A percentile compares a stretch with the other conserved stretches of the same genome.
Evolutionary conservation across 129 eudicot species (phyloP).

Genomic region (Arctium minus): DNA sequence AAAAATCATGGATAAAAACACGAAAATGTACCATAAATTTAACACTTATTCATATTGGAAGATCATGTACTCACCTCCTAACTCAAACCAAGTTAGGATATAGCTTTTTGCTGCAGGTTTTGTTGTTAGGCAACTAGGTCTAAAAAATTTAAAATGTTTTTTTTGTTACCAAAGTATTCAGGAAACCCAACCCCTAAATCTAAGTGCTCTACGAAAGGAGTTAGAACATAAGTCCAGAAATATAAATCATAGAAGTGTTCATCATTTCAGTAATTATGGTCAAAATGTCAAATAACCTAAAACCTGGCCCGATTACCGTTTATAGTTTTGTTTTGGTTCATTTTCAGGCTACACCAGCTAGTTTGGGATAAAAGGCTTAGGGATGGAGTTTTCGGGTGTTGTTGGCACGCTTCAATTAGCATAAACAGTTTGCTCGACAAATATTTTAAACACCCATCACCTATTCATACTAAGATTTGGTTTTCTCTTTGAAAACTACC

Average conservation of each 20-base stretch:
- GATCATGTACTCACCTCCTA: too few species aligned
- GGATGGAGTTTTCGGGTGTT: too few species aligned
- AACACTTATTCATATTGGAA: too few species aligned
- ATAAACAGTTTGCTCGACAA: conserved; percentile 1
- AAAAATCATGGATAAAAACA: not conserved
- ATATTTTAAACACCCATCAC: conserved; percentile 27
- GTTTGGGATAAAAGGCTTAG: not conserved
- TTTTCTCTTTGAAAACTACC: too few species aligned
- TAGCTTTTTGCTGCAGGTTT: not conserved
- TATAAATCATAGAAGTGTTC: not conserved
- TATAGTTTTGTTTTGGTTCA: not conserved
- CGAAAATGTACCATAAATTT: not conserved
- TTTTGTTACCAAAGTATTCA: not conserved
- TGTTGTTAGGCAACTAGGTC: not conserved
- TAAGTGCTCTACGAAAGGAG: not conserved
- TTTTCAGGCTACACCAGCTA: not conserved
- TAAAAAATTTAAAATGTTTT: too few species aligned
- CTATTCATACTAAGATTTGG: too few species aligned
- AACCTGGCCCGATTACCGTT: not conserved
- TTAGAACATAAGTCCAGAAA: not conserved
- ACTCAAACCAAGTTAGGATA: not conserved
- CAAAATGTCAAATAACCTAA: not conserved
- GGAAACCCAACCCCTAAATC: not conserved
- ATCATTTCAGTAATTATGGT: not conserved
- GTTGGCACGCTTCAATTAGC: too few species aligned